Conservation (phyloP, 2,329 filamentous ascomycete genomes). For the Pseudocercospora musae region DNA sequence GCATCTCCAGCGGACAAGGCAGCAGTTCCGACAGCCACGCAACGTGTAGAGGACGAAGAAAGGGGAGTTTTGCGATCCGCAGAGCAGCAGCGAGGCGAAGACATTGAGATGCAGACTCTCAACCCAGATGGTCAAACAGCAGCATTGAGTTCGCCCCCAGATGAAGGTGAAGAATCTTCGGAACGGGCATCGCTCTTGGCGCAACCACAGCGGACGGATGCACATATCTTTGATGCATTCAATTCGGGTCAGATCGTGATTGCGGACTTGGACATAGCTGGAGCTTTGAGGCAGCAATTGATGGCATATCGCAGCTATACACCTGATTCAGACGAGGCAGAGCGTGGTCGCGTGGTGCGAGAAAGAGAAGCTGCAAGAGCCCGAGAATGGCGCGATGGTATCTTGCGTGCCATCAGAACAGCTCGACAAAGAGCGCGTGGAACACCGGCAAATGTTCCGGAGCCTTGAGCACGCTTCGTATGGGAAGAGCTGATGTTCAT, state of each 20-base stretch:
- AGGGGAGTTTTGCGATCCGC: conserved; percentile 48
- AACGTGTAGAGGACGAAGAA: conserved; percentile 60
- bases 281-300: conserved; percentile 44
- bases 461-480: not conserved
- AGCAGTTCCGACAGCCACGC: conserved; percentile 28
- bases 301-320: conserved; percentile 36
- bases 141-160: not conserved
- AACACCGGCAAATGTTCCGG: not conserved
- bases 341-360: conserved; percentile 14
- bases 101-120: conserved; percentile 42
- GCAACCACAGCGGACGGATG: conserved; percentile 28
- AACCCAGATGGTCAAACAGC: conserved; percentile 20
- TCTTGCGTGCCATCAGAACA: not conserved
- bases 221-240: conserved; percentile 43
- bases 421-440: not conserved
- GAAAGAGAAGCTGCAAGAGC: conserved; percentile 15
- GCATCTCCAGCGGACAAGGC: conserved; percentile 21
- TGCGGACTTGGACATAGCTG: conserved; percentile 42
- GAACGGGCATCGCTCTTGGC: conserved; percentile 22
- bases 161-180: conserved; percentile 13
- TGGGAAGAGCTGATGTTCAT: not conserved
- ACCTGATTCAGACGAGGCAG: conserved; percentile 11
- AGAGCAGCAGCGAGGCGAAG: conserved; percentile 37
- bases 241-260: conserved; percentile 48
- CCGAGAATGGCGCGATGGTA: not conserved